Conservation (phyloP, 192 early-diverging fungal genomes). For the Coemansia sp. region DNA sequence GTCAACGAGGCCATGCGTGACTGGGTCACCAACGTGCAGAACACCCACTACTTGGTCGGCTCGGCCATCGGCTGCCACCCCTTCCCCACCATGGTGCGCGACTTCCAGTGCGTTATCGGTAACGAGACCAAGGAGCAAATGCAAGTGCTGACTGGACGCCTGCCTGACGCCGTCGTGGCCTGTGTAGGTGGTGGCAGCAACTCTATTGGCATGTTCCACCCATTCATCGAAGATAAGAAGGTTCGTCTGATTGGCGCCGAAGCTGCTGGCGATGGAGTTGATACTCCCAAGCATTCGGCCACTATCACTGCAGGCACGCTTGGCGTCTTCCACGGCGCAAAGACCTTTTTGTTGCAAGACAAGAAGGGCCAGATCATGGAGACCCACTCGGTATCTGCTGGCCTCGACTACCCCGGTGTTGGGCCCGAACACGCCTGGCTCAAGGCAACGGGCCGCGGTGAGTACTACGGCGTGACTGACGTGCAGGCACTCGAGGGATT, state of each 20-base stretch:
- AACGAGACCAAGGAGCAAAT: constrained; percentile 87
- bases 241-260: constrained; percentile 93
- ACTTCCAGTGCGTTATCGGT: constrained; percentile 99
- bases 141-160: constrained; percentile 73
- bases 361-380: constrained; percentile 95
- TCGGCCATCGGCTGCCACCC: constrained; percentile 97
- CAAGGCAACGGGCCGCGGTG: constrained; percentile 82
- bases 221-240: constrained; percentile 83
- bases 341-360: constrained; percentile 94
- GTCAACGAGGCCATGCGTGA: constrained; percentile 99
- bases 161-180: constrained; percentile 93
- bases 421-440: constrained; percentile 96
- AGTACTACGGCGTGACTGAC: constrained; percentile 82
- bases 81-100: constrained; percentile 95
- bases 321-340: constrained; percentile 97
- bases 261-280: constrained; percentile 90
- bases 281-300: constrained; percentile 88
- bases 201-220: constrained; percentile 97
- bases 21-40: constrained; percentile 94
- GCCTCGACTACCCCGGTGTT: constrained; percentile 98
- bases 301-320: constrained; percentile 82
- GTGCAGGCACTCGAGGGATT: constrained; percentile 86
- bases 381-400: constrained; percentile 93
- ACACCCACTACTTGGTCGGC: constrained; percentile 96
- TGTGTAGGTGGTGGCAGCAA: constrained; percentile 99